phyloP scores from a whole-genome alignment of 441 rosid genomes.

The Erodium texanum region DNA sequence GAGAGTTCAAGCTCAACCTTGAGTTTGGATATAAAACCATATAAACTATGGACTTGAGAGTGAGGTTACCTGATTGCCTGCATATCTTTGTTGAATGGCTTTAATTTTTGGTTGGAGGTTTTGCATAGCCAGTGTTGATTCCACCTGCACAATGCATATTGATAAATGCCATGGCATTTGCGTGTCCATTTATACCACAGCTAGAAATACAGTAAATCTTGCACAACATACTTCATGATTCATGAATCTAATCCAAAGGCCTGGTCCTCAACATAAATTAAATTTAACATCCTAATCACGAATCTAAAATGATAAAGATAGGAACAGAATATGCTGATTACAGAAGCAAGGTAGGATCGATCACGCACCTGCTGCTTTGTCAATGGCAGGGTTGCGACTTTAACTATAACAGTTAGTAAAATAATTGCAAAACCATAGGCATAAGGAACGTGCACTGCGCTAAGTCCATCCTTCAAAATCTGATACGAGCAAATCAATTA shows the following conservation, averaged over 20 bases:
- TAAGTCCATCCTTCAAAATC: constrained; percentile 74
- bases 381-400: constrained; percentile 66
- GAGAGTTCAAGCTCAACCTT: constrained; percentile 1
- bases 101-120: constrained; percentile 91
- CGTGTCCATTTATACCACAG: neutral
- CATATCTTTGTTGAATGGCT: constrained; percentile 95
- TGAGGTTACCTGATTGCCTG: constrained; percentile 71
- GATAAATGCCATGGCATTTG: neutral
- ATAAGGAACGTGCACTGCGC: constrained; percentile 70
- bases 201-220: neutral
- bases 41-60: neutral
- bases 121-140: constrained; percentile 93
- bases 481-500: constrained; percentile 17
- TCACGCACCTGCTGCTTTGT: constrained; percentile 71
- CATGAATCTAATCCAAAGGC: neutral
- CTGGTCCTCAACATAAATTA: neutral
- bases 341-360: neutral
- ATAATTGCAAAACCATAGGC: constrained; percentile 88
- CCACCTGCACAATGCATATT: constrained; percentile 46
- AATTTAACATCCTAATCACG: neutral
- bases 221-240: neutral
- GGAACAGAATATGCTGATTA: neutral
- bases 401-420: constrained; percentile 72
- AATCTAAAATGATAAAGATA: neutral
- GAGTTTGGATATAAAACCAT: constrained; percentile 7